Percentiles rank a stretch among this genome's conserved stretches.
Conservation (phyloP, 371 early-diverging fungal genomes). For the Parasitella parasitica region DNA sequence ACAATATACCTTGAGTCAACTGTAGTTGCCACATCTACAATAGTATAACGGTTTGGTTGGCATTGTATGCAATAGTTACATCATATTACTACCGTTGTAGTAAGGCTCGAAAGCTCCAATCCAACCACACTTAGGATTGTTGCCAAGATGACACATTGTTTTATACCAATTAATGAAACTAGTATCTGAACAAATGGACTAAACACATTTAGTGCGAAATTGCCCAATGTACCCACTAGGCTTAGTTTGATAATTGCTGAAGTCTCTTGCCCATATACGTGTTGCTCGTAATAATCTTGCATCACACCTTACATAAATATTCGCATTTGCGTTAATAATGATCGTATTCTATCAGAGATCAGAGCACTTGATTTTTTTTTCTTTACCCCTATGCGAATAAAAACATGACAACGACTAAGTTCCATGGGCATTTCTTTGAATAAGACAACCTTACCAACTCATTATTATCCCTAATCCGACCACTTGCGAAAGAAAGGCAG, state of each 20-base stretch:
- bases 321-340: no score
- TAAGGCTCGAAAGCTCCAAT: constrained; percentile 19
- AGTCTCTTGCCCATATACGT: neutral
- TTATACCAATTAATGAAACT: constrained; percentile 19
- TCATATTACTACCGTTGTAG: neutral
- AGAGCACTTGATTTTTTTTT: no score
- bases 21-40: constrained; percentile 29
- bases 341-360: no score
- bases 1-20: constrained; percentile 28
- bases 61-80: no score
- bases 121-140: constrained; percentile 1
- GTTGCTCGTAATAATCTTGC: constrained; percentile 28
- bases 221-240: constrained; percentile 35
- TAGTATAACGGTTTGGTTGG: neutral
- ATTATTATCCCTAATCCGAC: constrained; percentile 40
- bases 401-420: neutral
- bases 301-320: constrained; percentile 32
- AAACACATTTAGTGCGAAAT: constrained; percentile 23
- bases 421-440: neutral
- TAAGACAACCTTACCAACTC: constrained; percentile 6
- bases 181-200: constrained; percentile 32
- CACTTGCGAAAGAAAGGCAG: constrained; percentile 49
- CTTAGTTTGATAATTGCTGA: constrained; percentile 17
- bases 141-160: neutral
- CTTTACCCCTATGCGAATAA: neutral